These are phyloP conservation scores for Hortiboletus campestris DNA, from an alignment of 768 basidiomycete genomes.

Conservation along the genomic window DNA sequence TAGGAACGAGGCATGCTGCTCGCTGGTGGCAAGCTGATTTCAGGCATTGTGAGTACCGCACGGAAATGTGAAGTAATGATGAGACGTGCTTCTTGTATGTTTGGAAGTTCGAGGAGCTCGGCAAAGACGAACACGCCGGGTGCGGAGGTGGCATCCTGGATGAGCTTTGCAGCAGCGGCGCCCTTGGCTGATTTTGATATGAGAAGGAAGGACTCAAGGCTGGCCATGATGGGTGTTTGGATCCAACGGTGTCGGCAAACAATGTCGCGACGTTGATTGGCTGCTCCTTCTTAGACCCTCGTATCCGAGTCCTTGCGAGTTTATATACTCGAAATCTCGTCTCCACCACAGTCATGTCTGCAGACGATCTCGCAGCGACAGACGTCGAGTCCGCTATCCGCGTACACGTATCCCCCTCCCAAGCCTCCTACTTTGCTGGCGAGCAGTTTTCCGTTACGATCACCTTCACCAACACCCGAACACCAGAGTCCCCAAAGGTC, in stretches of 20 bases:
- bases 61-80: not conserved
- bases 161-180: slow-evolving; percentile 85
- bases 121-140: slow-evolving; percentile 91
- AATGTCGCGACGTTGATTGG: too few relatives aligned
- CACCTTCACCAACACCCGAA: slow-evolving; percentile 80
- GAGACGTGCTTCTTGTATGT: slow-evolving; percentile 74
- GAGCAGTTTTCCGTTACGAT: slow-evolving; percentile 83
- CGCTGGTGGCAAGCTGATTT: slow-evolving; percentile 62
- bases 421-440: slow-evolving; percentile 91
- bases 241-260: slow-evolving; percentile 1
- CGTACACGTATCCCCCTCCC: slow-evolving; percentile 72
- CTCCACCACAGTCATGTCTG: slow-evolving; percentile 13
- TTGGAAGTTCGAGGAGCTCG: slow-evolving; percentile 79
- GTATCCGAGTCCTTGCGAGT: not conserved
- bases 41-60: not conserved
- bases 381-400: slow-evolving; percentile 53
- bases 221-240: slow-evolving; percentile 35
- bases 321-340: not conserved
- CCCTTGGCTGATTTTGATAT: slow-evolving; percentile 93
- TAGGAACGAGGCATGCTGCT: slow-evolving; percentile 60
- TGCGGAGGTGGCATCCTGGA: slow-evolving; percentile 83
- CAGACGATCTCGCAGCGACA: slow-evolving; percentile 9
- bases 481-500: slow-evolving; percentile 40
- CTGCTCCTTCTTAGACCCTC: not conserved
- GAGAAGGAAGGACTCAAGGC: slow-evolving; percentile 85